Conservation (phyloP, 495 filamentous ascomycete species). For the Stereocaulon alpinum region DNA sequence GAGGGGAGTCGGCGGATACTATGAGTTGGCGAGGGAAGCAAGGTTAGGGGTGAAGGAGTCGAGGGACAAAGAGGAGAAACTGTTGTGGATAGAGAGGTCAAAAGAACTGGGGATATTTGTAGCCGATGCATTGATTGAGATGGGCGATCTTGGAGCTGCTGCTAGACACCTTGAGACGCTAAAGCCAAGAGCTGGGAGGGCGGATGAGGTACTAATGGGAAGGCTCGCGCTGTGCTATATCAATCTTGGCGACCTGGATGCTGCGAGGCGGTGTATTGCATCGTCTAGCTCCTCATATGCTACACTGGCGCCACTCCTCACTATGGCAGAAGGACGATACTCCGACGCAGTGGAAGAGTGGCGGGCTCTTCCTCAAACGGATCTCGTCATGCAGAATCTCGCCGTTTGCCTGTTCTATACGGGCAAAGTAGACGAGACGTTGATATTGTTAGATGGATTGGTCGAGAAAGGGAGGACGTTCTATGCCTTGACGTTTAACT, state of each 20-base stretch:
- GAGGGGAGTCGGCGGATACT: constrained; percentile 77
- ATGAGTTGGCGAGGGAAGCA: constrained; percentile 74
- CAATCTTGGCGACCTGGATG: constrained; percentile 62
- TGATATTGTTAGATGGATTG: constrained; percentile 49
- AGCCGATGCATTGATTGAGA: constrained; percentile 75
- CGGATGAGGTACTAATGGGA: constrained; percentile 27
- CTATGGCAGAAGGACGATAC: constrained; percentile 72
- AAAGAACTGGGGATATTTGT: constrained; percentile 66
- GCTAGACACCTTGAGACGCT: constrained; percentile 49
- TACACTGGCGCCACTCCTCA: constrained; percentile 50
- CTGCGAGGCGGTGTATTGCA: constrained; percentile 46
- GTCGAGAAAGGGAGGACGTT: constrained; percentile 53
- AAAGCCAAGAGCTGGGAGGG: constrained; percentile 19
- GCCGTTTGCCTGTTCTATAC: constrained; percentile 77
- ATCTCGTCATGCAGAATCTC: constrained; percentile 62
- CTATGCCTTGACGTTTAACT: constrained; percentile 72
- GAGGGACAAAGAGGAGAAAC: constrained; percentile 29
- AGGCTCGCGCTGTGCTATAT: constrained; percentile 59
- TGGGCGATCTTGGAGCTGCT: constrained; percentile 77
- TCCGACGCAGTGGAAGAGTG: constrained; percentile 50
- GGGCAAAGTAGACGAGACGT: constrained; percentile 57
- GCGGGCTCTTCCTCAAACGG: constrained; percentile 41
- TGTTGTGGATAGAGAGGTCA: constrained; percentile 59
- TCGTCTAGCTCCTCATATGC: constrained; percentile 25
- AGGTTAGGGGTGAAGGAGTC: constrained; percentile 40